phyloP scores from a whole-genome alignment of 139 green algal species.

The Tetraselmis striata region DNA sequence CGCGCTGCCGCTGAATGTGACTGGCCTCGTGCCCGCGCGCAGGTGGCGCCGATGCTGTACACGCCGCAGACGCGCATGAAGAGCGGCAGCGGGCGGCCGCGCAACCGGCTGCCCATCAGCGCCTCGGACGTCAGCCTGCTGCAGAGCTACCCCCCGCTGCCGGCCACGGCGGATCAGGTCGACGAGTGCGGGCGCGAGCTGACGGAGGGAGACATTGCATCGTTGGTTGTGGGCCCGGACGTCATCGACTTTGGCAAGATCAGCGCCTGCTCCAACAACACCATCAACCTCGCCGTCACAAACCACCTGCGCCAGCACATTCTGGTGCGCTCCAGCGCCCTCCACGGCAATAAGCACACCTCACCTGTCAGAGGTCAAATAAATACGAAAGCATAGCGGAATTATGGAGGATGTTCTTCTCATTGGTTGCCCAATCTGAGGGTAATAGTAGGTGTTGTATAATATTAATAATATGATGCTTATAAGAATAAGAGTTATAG shows the following conservation, averaged over 20 bases:
- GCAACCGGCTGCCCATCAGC: background rate
- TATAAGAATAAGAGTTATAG: too few species aligned
- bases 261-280: constrained; percentile 20
- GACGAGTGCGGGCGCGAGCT: background rate
- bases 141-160: background rate
- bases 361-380: too few species aligned
- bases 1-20: too few species aligned
- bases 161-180: background rate
- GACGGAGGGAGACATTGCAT: constrained; percentile 11
- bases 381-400: background rate
- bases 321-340: constrained; percentile 39
- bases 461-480: too few species aligned
- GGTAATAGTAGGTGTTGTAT: too few species aligned
- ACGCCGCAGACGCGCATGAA: background rate
- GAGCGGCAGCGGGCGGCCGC: background rate
- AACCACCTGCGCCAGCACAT: constrained; percentile 49
- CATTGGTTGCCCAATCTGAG: background rate
- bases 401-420: background rate
- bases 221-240: constrained; percentile 16
- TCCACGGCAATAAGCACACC: constrained; percentile 32
- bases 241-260: constrained; percentile 25
- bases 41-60: background rate
- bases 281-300: constrained; percentile 42
- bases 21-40: constrained; percentile 10
- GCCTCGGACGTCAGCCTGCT: background rate